These are phyloP conservation scores for Diaporthe sp. DNA, from an alignment of 2,329 filamentous ascomycete genomes.

Conservation along the genomic window DNA sequence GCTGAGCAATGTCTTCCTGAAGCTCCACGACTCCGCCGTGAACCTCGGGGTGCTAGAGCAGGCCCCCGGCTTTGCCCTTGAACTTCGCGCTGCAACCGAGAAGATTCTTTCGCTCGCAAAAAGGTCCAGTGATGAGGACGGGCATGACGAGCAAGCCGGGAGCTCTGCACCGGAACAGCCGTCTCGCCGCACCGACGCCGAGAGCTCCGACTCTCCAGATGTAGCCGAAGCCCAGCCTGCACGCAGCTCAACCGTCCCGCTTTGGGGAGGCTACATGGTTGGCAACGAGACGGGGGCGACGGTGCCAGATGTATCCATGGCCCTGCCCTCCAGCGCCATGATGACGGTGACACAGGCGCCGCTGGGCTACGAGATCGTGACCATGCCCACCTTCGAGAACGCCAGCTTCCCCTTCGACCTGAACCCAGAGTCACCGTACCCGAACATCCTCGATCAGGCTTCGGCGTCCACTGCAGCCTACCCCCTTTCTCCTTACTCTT, in stretches of 20 bases:
- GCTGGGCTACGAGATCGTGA: slow-evolving; percentile 61
- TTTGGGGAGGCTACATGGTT: slow-evolving; percentile 47
- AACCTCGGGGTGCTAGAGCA: slow-evolving; percentile 68
- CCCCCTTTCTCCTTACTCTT: slow-evolving; percentile 47
- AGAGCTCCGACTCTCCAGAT: slow-evolving; percentile 40
- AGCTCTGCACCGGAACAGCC: slow-evolving; percentile 36
- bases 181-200: slow-evolving; percentile 3
- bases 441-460: slow-evolving; percentile 43
- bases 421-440: slow-evolving; percentile 42
- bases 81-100: slow-evolving; percentile 69
- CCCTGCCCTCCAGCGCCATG: slow-evolving; percentile 17
- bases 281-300: slow-evolving; percentile 41
- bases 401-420: slow-evolving; percentile 64
- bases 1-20: slow-evolving; percentile 79
- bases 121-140: slow-evolving; percentile 55
- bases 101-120: slow-evolving; percentile 69
- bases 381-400: slow-evolving; percentile 64
- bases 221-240: background rate
- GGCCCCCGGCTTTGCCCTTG: slow-evolving; percentile 67
- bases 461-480: slow-evolving; percentile 35
- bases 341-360: slow-evolving; percentile 23
- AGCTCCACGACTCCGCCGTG: slow-evolving; percentile 73
- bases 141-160: slow-evolving; percentile 44
- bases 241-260: slow-evolving; percentile 11
- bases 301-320: background rate